Conservation (phyloP, 768 basidiomycete species). For the Crepidotus variabilis region DNA sequence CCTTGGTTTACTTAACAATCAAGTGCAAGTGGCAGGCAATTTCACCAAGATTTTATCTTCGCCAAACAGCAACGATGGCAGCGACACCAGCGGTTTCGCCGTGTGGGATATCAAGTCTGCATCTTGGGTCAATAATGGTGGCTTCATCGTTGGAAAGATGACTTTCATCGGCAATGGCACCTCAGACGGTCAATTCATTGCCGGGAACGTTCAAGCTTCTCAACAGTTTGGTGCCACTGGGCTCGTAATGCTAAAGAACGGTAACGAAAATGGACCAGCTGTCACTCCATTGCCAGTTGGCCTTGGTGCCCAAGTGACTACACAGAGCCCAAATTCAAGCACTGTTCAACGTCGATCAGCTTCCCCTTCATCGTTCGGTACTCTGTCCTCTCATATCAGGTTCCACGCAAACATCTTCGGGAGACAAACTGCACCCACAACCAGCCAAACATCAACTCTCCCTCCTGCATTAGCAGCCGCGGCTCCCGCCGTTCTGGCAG, state of each 20-base stretch:
- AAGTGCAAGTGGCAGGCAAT: conserved; percentile 69
- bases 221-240: conserved; percentile 72
- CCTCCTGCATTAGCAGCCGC: conserved; percentile 51
- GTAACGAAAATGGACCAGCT: conserved; percentile 46
- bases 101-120: conserved; percentile 60
- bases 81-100: conserved; percentile 61
- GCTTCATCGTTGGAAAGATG: conserved; percentile 70
- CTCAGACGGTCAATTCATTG: conserved; percentile 56
- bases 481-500: conserved; percentile 82
- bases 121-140: conserved; percentile 72
- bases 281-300: conserved; percentile 61
- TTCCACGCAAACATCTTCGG: conserved; percentile 40
- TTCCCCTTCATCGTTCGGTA: conserved; percentile 30
- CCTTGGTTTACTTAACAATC: conserved; percentile 45
- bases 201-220: conserved; percentile 58
- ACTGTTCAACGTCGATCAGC: conserved; percentile 31
- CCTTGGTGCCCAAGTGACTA: conserved; percentile 39
- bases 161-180: conserved; percentile 68
- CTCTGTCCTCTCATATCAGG: conserved; percentile 35
- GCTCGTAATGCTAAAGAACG: conserved; percentile 74
- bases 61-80: conserved; percentile 28
- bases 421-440: conserved; percentile 46
- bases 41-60: conserved; percentile 51
- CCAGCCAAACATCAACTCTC: conserved; percentile 40
- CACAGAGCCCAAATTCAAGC: conserved; percentile 19